Conservation (phyloP, 768 basidiomycete species). For the Flagelloscypha sp. region DNA sequence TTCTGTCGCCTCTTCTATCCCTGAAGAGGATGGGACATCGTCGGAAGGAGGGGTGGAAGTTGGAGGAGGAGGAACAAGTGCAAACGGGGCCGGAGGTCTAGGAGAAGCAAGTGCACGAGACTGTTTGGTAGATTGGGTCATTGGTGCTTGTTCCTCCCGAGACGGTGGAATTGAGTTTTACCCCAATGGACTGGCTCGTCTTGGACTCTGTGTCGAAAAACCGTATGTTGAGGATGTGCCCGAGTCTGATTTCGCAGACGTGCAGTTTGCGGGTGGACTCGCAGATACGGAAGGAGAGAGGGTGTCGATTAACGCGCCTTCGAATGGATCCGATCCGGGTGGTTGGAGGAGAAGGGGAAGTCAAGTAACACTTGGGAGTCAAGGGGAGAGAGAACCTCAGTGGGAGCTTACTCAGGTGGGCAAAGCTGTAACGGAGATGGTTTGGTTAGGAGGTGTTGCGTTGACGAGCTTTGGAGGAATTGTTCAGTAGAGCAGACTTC, state of each 20-base stretch:
- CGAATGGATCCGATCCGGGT: conserved; percentile 6
- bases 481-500: no score
- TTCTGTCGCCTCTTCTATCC: no score
- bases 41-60: no score
- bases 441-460: conserved; percentile 45
- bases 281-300: no score
- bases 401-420: conserved; percentile 46
- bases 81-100: conserved; percentile 23
- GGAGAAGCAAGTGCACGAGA: conserved; percentile 28
- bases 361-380: no score
- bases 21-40: no score
- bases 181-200: conserved; percentile 68
- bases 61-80: conserved; percentile 10
- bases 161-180: conserved; percentile 68
- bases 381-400: no score
- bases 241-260: no score
- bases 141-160: conserved; percentile 56
- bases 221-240: no score
- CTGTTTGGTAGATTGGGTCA: conserved; percentile 24
- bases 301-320: conserved; percentile 11
- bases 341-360: no score
- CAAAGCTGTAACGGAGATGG: conserved; percentile 48
- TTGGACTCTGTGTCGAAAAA: conserved; percentile 73
- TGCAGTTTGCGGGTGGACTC: no score
- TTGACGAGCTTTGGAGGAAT: conserved; percentile 44